Conservation (phyloP, 495 filamentous ascomycete genomes). For the Hyaloscypha finlandica region DNA sequence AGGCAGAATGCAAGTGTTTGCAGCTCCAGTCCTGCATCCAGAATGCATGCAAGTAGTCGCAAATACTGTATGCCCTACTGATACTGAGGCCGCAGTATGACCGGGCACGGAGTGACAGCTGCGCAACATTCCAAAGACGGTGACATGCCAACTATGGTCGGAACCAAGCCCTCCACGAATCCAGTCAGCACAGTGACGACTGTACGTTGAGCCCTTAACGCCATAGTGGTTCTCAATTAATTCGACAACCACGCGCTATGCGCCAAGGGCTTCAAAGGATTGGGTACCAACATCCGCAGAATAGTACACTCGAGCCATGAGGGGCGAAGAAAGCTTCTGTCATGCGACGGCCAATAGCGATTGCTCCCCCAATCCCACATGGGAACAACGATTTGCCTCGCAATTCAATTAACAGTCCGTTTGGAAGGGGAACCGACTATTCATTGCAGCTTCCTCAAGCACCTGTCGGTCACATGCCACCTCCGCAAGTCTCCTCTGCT, state of each 20-base stretch:
- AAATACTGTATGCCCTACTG: too few species aligned
- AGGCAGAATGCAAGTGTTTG: too few species aligned
- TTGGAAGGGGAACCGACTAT: too few species aligned
- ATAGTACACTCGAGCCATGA: too few species aligned
- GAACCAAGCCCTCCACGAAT: neutral
- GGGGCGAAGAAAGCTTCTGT: too few species aligned
- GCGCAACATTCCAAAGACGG: neutral
- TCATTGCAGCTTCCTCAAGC: neutral
- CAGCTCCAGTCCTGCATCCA: neutral
- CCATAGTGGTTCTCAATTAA: neutral
- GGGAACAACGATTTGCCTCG: neutral
- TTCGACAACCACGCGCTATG: neutral
- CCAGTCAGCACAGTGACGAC: neutral
- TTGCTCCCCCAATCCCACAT: neutral
- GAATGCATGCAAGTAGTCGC: neutral
- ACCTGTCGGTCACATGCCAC: constrained; percentile 15
- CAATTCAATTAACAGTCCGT: too few species aligned
- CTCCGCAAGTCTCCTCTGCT: constrained; percentile 12
- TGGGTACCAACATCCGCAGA: too few species aligned
- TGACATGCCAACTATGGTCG: neutral
- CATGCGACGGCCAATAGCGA: neutral
- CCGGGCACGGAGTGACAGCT: neutral
- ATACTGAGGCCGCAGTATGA: neutral
- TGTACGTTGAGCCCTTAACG: neutral
- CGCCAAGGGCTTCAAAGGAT: too few species aligned